A percentile compares a stretch with the other conserved stretches of the same genome.
These are phyloP conservation scores for Tremellales sp. DNA, from an alignment of 1,284 basidiomycete genomes.

Conservation along the genomic window DNA sequence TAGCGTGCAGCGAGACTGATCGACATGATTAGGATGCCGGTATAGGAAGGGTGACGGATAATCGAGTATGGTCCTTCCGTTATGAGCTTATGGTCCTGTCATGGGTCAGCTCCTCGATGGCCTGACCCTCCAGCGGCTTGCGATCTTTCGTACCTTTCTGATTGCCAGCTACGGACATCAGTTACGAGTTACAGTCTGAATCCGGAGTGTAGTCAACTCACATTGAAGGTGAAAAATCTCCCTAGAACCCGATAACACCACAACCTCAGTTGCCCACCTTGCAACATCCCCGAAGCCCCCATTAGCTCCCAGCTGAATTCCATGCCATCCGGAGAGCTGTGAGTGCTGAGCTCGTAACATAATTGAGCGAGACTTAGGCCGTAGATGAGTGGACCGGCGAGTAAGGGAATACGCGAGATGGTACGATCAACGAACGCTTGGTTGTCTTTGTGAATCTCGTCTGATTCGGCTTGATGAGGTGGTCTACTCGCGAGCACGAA, in stretches of 20 bases:
- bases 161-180: neutral
- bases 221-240: neutral
- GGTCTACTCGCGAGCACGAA: neutral
- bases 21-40: neutral
- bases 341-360: neutral
- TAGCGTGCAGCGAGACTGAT: neutral
- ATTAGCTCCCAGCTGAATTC: neutral
- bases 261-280: neutral
- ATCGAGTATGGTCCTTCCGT: neutral
- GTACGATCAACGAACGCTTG: neutral
- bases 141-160: neutral
- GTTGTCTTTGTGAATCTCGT: neutral
- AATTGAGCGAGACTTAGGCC: neutral
- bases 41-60: neutral
- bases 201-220: neutral
- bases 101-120: neutral
- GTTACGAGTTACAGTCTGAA: neutral
- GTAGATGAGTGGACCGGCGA: neutral
- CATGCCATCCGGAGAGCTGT: neutral
- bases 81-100: neutral
- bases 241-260: neutral
- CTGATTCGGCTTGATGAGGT: neutral
- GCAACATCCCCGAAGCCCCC: neutral
- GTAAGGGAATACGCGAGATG: neutral
- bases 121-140: too few species aligned